These are phyloP conservation scores for Iberis pinnata DNA, from an alignment of 345 rosid genomes.

Conservation along the genomic window DNA sequence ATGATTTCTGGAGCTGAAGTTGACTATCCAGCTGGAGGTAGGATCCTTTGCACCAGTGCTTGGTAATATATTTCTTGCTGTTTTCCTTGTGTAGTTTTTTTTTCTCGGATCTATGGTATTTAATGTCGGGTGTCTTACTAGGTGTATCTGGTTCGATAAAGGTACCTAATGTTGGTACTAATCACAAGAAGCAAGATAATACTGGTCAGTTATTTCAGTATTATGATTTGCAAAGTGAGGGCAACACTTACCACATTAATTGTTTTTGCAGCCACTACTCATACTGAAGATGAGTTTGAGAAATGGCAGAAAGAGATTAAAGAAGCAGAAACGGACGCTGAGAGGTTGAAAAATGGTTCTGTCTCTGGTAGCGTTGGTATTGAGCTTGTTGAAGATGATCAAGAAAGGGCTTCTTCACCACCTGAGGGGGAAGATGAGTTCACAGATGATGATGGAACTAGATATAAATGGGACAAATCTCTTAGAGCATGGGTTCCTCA, in stretches of 20 bases:
- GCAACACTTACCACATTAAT: slow-evolving; percentile 24
- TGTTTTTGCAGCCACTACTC: slow-evolving; percentile 39
- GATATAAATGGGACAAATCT: slow-evolving; percentile 71
- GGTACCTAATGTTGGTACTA: slow-evolving; percentile 21
- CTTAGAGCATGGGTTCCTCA: slow-evolving; percentile 89
- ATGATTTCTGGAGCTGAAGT: slow-evolving; percentile 37
- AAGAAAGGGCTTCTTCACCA: slow-evolving; percentile 44
- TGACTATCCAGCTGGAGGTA: slow-evolving; percentile 38
- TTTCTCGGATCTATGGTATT: neutral
- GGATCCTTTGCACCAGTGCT: neutral
- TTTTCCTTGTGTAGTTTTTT: slow-evolving; percentile 9
- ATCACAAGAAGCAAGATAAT: slow-evolving; percentile 20
- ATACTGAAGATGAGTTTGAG: slow-evolving; percentile 65
- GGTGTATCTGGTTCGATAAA: slow-evolving; percentile 20
- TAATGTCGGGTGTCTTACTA: slow-evolving; percentile 11
- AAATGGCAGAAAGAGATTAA: slow-evolving; percentile 81
- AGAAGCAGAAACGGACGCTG: slow-evolving; percentile 63
- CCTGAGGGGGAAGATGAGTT: slow-evolving; percentile 94
- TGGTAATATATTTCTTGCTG: neutral
- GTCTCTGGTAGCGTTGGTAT: slow-evolving; percentile 28
- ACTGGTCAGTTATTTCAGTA: slow-evolving; percentile 16
- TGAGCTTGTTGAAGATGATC: slow-evolving; percentile 32
- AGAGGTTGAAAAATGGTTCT: slow-evolving; percentile 44
- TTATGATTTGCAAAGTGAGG: slow-evolving; percentile 6
- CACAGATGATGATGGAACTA: slow-evolving; percentile 89